Evolutionary conservation across 2,329 filamentous ascomycete species (phyloP).

Genomic region (Colletotrichum ledebouriae): DNA sequence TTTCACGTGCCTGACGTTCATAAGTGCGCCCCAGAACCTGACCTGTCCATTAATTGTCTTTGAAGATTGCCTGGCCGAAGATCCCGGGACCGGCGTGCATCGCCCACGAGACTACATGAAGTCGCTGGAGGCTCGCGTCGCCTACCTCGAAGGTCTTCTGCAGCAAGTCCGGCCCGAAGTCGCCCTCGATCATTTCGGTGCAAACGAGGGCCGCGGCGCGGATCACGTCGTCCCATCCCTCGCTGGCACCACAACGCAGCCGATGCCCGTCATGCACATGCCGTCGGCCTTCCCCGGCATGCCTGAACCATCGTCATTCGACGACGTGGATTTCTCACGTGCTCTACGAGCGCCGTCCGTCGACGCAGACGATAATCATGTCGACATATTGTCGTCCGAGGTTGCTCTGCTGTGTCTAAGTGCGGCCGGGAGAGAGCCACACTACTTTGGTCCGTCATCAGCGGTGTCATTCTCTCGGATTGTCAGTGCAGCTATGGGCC

Average conservation of each 20-base stretch:
- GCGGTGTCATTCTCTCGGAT: conserved; percentile 51
- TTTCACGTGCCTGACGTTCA: background rate
- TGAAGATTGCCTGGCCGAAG: conserved; percentile 51
- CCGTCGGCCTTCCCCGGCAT: too few relatives aligned
- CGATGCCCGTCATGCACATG: background rate
- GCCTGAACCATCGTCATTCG: background rate
- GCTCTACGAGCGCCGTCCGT: conserved; percentile 11
- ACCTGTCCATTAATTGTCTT: background rate
- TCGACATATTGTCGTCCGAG: conserved; percentile 47
- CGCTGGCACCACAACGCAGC: background rate
- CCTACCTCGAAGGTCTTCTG: conserved; percentile 49
- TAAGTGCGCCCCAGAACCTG: conserved; percentile 38
- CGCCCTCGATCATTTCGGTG: conserved; percentile 43
- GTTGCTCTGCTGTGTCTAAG: conserved; percentile 51
- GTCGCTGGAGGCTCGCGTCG: conserved; percentile 47
- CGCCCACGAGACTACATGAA: conserved; percentile 52
- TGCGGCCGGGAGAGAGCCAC: conserved; percentile 52
- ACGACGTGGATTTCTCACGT: conserved; percentile 14
- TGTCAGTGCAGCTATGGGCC: conserved; percentile 46
- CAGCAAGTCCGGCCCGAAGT: conserved; percentile 48
- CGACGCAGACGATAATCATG: conserved; percentile 30
- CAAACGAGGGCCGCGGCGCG: conserved; percentile 19
- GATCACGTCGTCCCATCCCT: background rate
- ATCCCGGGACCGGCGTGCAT: conserved; percentile 52
- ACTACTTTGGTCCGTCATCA: conserved; percentile 54